phyloP scores from a whole-genome alignment of 371 early-diverging fungal genomes.

The Zancudomyces culisetae region DNA sequence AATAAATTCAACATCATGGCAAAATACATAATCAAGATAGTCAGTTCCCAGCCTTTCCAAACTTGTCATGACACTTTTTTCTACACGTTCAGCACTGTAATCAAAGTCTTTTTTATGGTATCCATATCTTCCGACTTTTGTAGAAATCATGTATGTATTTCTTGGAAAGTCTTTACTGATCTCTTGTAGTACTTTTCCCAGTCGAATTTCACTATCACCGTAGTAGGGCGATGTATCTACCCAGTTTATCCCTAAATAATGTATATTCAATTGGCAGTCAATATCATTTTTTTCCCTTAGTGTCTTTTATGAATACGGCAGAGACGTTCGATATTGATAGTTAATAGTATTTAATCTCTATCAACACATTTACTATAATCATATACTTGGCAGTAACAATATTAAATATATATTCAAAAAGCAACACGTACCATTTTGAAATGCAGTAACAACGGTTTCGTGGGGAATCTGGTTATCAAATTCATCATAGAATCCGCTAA shows the following conservation, averaged over 20 bases:
- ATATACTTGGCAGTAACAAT: no score
- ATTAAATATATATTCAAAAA: no score
- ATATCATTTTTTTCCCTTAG: no score
- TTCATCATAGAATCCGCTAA: not conserved
- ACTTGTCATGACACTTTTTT: conserved; percentile 38
- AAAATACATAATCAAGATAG: conserved; percentile 54
- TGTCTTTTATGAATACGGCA: no score
- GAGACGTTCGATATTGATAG: no score
- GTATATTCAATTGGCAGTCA: no score
- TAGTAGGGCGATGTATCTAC: conserved; percentile 69
- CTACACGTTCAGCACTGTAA: conserved; percentile 34
- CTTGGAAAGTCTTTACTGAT: conserved; percentile 34
- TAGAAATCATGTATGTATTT: conserved; percentile 40
- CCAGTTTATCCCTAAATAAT: conserved; percentile 40
- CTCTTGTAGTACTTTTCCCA: conserved; percentile 39
- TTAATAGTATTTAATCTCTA: no score
- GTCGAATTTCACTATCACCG: conserved; percentile 42
- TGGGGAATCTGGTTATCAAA: not conserved
- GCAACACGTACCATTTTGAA: not conserved
- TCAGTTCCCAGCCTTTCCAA: conserved; percentile 38
- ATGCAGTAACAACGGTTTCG: not conserved
- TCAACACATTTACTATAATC: no score
- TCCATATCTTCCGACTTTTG: conserved; percentile 65
- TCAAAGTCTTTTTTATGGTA: conserved; percentile 38
- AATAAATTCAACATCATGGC: conserved; percentile 73